These are phyloP conservation scores for Pterula multifida DNA, from an alignment of 1,284 basidiomycete genomes.

Conservation along the genomic window DNA sequence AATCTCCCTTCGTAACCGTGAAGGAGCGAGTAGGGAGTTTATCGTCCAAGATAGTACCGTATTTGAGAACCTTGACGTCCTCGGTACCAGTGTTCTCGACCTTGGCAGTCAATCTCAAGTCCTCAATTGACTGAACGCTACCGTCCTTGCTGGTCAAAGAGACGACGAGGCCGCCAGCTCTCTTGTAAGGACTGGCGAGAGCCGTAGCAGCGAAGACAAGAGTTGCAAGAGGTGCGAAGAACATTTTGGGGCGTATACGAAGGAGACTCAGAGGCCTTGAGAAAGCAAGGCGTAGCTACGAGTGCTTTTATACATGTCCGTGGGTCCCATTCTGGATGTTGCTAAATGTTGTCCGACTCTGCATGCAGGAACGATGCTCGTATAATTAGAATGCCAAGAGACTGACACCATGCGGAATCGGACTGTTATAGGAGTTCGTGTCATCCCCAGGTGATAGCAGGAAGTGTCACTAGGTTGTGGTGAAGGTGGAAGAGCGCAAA, in stretches of 20 bases:
- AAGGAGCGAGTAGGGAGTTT: constrained; percentile 31
- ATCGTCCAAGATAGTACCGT: constrained; percentile 30
- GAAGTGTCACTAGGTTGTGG: no score
- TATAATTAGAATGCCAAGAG: not conserved
- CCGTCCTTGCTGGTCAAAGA: constrained; percentile 18
- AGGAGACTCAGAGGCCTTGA: not conserved
- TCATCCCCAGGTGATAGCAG: no score
- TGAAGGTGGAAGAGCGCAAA: no score
- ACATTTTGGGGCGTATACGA: not conserved
- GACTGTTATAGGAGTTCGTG: not conserved
- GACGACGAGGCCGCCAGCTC: constrained; percentile 20
- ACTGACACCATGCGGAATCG: not conserved
- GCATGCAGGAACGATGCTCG: no score
- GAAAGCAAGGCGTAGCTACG: not conserved
- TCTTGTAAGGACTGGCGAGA: constrained; percentile 20
- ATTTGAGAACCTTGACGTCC: constrained; percentile 27
- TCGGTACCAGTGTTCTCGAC: constrained; percentile 27
- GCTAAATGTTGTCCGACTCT: no score
- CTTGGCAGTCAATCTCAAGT: constrained; percentile 25
- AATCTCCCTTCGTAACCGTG: constrained; percentile 21
- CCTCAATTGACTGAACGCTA: constrained; percentile 23
- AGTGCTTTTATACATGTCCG: not conserved
- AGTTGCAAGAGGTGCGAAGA: constrained; percentile 13
- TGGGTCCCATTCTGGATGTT: not conserved
- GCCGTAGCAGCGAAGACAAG: constrained; percentile 16